Evolutionary conservation across 2,329 filamentous ascomycete genomes (phyloP).

Genomic region (Coniochaeta ligniaria): DNA sequence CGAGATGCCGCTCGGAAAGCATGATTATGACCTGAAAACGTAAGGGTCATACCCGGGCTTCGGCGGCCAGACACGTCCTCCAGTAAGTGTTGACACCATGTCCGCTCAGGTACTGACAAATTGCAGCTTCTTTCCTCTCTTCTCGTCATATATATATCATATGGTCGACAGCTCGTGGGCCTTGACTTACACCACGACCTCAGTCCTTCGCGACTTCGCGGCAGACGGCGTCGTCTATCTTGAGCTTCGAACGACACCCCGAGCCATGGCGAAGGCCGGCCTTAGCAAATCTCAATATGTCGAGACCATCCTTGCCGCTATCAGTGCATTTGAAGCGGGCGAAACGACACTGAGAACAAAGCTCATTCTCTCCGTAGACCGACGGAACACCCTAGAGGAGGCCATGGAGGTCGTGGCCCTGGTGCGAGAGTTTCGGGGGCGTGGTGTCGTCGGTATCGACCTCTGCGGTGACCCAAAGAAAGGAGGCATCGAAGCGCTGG

Average conservation of each 20-base stretch:
- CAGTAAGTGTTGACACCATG: background rate
- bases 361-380: constrained; percentile 70
- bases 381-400: constrained; percentile 50
- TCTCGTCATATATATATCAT: constrained; percentile 72
- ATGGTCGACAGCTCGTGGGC: constrained; percentile 58
- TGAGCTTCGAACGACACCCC: constrained; percentile 74
- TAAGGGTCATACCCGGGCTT: constrained; percentile 21
- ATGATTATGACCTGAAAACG: constrained; percentile 64
- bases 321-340: constrained; percentile 41
- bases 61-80: background rate
- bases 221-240: constrained; percentile 68
- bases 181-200: constrained; percentile 53
- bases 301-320: constrained; percentile 55
- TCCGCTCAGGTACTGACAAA: constrained; percentile 4
- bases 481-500: constrained; percentile 54
- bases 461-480: constrained; percentile 68
- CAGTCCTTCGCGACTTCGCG: constrained; percentile 60
- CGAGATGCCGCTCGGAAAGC: constrained; percentile 63
- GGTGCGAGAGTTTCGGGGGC: constrained; percentile 43
- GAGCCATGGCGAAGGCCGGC: constrained; percentile 44
- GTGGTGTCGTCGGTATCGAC: constrained; percentile 66
- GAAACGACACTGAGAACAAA: constrained; percentile 41
- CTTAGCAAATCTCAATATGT: constrained; percentile 61
- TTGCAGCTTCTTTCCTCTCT: constrained; percentile 67
- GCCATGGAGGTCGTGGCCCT: constrained; percentile 59